These are phyloP conservation scores for Phlebiopsis flavidoalba DNA, from an alignment of 768 basidiomycete genomes.

Conservation along the genomic window DNA sequence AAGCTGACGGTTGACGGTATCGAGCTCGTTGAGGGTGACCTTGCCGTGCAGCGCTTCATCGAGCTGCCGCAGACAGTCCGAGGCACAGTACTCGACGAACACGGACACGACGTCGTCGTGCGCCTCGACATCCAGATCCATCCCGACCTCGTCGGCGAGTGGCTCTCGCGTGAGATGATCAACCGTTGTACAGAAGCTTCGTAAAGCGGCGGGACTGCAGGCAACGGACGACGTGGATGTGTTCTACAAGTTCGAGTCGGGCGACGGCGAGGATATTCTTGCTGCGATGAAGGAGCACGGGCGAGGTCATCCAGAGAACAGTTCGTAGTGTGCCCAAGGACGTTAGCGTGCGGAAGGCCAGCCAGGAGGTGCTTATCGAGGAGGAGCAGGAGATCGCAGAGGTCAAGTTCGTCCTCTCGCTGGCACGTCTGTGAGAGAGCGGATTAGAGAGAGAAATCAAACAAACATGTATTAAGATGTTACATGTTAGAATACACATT, in stretches of 20 bases:
- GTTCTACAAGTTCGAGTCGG: conserved; percentile 77
- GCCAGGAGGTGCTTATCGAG: conserved; percentile 55
- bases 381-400: conserved; percentile 88
- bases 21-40: conserved; percentile 83
- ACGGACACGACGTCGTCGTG: conserved; percentile 93
- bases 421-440: conserved; percentile 46
- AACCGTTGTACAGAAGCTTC: conserved; percentile 91
- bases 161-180: conserved; percentile 83
- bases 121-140: conserved; percentile 88
- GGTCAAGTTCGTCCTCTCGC: conserved; percentile 65
- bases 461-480: conserved; percentile 24
- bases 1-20: conserved; percentile 86
- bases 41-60: conserved; percentile 87
- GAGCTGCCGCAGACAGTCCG: conserved; percentile 60
- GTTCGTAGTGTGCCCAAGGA: conserved; percentile 68
- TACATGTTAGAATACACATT: conserved; percentile 25
- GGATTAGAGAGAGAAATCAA: conserved; percentile 9
- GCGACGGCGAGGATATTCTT: conserved; percentile 56
- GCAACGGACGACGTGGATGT: conserved; percentile 92
- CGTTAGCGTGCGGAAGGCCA: conserved; percentile 45
- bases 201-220: conserved; percentile 94
- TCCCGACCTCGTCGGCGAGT: conserved; percentile 81
- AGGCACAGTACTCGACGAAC: conserved; percentile 65
- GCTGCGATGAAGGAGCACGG: conserved; percentile 61
- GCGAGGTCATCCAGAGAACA: conserved; percentile 66